These are phyloP conservation scores for Ophiostoma sp. DNA, from an alignment of 2,329 filamentous ascomycete genomes.

Conservation along the genomic window DNA sequence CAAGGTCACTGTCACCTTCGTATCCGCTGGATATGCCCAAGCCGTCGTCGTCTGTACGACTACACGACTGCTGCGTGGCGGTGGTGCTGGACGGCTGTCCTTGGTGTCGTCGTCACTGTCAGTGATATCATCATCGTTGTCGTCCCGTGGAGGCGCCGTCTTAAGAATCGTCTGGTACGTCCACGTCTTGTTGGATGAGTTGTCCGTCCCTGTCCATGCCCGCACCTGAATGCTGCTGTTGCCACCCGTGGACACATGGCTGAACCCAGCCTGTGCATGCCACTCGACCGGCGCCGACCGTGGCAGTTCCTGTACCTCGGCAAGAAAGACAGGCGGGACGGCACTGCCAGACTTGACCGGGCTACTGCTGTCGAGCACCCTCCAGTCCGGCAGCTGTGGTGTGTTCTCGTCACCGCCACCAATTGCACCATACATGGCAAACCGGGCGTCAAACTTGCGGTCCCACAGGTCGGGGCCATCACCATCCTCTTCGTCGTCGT, in stretches of 20 bases:
- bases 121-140: constrained; percentile 10
- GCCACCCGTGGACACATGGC: constrained; percentile 33
- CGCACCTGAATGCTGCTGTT: constrained; percentile 5
- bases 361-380: constrained; percentile 38
- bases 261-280: constrained; percentile 67
- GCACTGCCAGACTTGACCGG: constrained; percentile 26
- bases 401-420: not conserved
- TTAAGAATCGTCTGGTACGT: constrained; percentile 5
- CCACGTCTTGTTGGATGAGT: not conserved
- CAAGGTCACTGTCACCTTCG: too few relatives aligned
- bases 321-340: constrained; percentile 69
- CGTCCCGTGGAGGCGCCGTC: not conserved
- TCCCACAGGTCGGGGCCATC: constrained; percentile 68
- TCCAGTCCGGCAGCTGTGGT: constrained; percentile 52
- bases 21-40: not conserved
- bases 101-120: not conserved
- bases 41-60: constrained; percentile 8
- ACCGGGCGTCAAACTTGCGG: constrained; percentile 57
- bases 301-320: constrained; percentile 75
- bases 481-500: constrained; percentile 53
- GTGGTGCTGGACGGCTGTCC: not conserved
- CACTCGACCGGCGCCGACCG: constrained; percentile 77
- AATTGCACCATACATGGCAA: constrained; percentile 42
- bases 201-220: not conserved
- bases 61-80: constrained; percentile 8